These are phyloP conservation scores for Yamadazyma akitaensis DNA, from an alignment of 805 yeast genomes.

Conservation along the genomic window DNA sequence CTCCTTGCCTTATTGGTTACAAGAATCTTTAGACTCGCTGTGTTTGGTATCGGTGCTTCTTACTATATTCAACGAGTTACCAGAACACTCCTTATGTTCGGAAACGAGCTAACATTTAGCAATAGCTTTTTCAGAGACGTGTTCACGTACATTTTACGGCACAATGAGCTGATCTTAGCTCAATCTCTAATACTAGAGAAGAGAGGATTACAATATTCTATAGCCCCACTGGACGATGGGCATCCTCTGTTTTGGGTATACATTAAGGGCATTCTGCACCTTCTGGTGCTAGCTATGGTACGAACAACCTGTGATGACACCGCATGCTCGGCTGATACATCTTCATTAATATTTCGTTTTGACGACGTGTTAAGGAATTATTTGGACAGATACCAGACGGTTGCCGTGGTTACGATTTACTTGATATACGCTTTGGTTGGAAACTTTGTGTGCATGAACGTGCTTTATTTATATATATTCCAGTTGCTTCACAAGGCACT, in stretches of 20 bases:
- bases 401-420: conserved; percentile 13
- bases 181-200: background rate
- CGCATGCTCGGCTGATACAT: conserved; percentile 7
- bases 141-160: conserved; percentile 22
- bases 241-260: conserved; percentile 2
- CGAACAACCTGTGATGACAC: conserved; percentile 1
- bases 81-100: conserved; percentile 20
- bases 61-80: conserved; percentile 19
- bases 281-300: background rate
- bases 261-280: background rate
- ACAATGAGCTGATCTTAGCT: conserved; percentile 5
- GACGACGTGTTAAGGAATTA: conserved; percentile 11
- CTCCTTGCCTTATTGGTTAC: conserved; percentile 6
- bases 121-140: conserved; percentile 25
- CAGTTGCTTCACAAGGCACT: background rate
- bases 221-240: conserved; percentile 1
- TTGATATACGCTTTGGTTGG: conserved; percentile 21
- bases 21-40: conserved; percentile 13
- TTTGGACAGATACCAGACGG: background rate
- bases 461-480: conserved; percentile 11
- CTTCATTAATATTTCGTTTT: conserved; percentile 19
- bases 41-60: conserved; percentile 17
- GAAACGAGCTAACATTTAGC: conserved; percentile 29
- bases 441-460: conserved; percentile 18
- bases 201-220: conserved; percentile 1